Conservation (phyloP, 177 flowering plant species). For the Vitis hybrid region DNA sequence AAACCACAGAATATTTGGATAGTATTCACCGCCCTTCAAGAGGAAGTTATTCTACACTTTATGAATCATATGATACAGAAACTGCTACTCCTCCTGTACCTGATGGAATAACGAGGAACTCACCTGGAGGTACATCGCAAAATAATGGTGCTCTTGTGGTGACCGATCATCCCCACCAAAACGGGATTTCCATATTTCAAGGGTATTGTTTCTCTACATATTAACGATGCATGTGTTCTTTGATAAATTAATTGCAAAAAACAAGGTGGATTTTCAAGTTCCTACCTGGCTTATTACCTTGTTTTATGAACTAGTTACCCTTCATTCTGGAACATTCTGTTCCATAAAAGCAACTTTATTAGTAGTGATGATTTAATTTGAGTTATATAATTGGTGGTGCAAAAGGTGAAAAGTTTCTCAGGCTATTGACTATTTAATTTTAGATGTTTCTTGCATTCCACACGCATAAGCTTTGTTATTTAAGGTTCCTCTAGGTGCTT, state of each 20-base stretch:
- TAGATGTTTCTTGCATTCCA: neutral
- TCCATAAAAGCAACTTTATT: too few species aligned
- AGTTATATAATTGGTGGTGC: too few species aligned
- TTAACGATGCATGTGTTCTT: neutral
- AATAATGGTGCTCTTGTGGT: conserved; percentile 26
- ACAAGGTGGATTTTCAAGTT: neutral
- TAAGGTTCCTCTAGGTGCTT: neutral
- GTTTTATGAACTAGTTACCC: neutral
- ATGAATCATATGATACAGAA: conserved; percentile 29
- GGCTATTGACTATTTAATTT: neutral
- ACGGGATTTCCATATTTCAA: conserved; percentile 69
- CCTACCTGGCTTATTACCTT: neutral
- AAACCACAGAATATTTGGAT: conserved; percentile 15
- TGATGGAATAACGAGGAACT: conserved; percentile 28
- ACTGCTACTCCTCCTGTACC: conserved; percentile 25
- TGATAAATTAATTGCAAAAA: neutral
- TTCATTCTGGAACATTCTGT: neutral
- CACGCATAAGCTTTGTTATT: neutral
- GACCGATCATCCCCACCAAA: conserved; percentile 30
- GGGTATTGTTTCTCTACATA: conserved; percentile 44
- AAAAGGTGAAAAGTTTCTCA: too few species aligned
- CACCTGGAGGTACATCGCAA: conserved; percentile 35
- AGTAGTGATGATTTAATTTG: too few species aligned
- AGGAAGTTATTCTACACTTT: conserved; percentile 24
- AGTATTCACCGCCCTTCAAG: conserved; percentile 29